Conservation (phyloP, 2,329 filamentous ascomycete genomes). For the Hysterium pulicare region DNA sequence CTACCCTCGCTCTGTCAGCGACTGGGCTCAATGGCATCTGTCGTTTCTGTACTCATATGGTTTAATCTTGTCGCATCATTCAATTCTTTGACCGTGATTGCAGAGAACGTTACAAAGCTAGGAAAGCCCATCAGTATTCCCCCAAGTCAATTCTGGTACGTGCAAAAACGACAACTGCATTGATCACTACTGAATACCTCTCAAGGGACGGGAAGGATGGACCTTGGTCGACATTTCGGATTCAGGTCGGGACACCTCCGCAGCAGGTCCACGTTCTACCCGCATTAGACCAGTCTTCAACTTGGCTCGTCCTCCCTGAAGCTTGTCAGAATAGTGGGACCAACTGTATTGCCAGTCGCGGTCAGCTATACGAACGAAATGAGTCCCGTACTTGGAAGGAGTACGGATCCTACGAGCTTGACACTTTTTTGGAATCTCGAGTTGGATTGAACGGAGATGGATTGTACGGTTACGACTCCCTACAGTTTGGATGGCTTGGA, state of each 20-base stretch:
- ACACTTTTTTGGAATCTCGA: slow-evolving; percentile 21
- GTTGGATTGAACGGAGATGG: slow-evolving; percentile 30
- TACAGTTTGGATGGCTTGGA: slow-evolving; percentile 27
- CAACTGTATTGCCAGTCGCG: slow-evolving; percentile 28
- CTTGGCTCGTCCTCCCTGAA: slow-evolving; percentile 32
- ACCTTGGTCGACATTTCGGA: slow-evolving; percentile 30
- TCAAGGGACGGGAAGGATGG: slow-evolving; percentile 29
- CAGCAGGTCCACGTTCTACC: slow-evolving; percentile 28
- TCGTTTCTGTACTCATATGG: too few species aligned
- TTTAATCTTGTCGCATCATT: not conserved
- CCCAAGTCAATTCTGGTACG: slow-evolving; percentile 23
- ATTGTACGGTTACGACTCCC: slow-evolving; percentile 34
- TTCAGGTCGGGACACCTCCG: slow-evolving; percentile 24
- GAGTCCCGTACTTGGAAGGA: slow-evolving; percentile 30
- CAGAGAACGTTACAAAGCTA: slow-evolving; percentile 6
- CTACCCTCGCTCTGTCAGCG: too few species aligned
- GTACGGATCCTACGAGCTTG: slow-evolving; percentile 30
- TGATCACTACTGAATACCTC: not conserved
- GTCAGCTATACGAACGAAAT: slow-evolving; percentile 27
- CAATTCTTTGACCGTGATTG: not conserved
- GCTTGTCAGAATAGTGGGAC: slow-evolving; percentile 26
- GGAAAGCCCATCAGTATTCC: slow-evolving; percentile 20
- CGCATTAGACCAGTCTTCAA: slow-evolving; percentile 32
- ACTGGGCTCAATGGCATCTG: too few species aligned
- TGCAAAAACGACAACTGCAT: not conserved